Evolutionary conservation across 176 grass and related monocot species (phyloP), one percentile per base, ranked within the genome.

Genomic region (Pontederia crassipes): DNA sequence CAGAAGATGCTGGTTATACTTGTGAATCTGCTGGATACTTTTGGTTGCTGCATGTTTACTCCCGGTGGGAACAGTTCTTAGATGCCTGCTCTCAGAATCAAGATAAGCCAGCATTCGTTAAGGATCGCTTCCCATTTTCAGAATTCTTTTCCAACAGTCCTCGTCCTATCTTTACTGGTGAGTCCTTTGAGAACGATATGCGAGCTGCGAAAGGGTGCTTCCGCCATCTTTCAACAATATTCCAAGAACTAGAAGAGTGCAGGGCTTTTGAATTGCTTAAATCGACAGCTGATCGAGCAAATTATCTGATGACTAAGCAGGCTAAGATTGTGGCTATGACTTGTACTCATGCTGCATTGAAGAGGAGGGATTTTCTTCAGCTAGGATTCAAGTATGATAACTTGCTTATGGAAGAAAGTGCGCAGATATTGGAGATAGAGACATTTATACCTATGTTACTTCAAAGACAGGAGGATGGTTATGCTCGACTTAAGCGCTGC

Each of bases 261-360:
- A 88, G 93, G 70, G 93, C 93, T 61, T 97, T 97, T 73, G 93
- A 97, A 61, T 74, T 97, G 63, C 87, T 97, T 2, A 97, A 97
- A 64, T 88, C 87, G 40, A 98, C 93, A 47, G 93, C 82, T 10
- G 93, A 98, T 52, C 70, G 93, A 70, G 87, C 87, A 73, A 98
- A 97, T 75, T 97, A 97, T 81, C 77, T 97, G 55, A 91, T 88
- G 93, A 97, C 87, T 50, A 97, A 92, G 67, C 93, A 97, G 62
- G 93, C 93, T 45, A 97, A 97, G 81, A 92, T 97, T 71, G 93
- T 97, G 14, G 93, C 93, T 61, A 97, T 97, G 93, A 97, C 93
- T 46, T 97, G 93, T 61, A 97, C 93, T 60, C 93, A 88, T 76
- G 93, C 87, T 40, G 93, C 93, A 68, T 76, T 97, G 59, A 97